Percentiles rank a stretch among this genome's conserved stretches.
Conservation (phyloP, 345 rosid species). For the Luvunga scandens region DNA sequence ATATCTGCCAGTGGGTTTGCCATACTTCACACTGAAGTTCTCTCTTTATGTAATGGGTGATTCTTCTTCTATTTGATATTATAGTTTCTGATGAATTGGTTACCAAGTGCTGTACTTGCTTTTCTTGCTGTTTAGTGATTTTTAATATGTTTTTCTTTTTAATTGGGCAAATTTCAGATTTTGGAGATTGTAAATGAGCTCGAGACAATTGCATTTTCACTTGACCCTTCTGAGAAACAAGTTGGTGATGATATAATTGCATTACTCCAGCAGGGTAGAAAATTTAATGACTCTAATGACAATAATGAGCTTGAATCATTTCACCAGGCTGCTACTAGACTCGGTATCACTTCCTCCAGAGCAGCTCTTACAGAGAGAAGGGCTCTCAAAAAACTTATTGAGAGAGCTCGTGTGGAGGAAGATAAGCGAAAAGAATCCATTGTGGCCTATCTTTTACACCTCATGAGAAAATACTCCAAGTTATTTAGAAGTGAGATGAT, state of each 20-base stretch:
- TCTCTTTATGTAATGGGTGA: neutral
- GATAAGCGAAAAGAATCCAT: constrained; percentile 98
- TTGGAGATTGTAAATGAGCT: constrained; percentile 77
- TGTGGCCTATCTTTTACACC: constrained; percentile 86
- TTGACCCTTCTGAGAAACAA: constrained; percentile 82
- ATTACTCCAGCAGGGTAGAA: constrained; percentile 90
- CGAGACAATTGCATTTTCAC: constrained; percentile 56
- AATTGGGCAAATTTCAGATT: constrained; percentile 48
- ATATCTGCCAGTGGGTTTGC: neutral
- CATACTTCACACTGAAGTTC: neutral
- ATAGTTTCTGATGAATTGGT: neutral
- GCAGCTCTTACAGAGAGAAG: constrained; percentile 91
- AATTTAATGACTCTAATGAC: constrained; percentile 59
- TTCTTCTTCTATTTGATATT: neutral
- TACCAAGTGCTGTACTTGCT: neutral
- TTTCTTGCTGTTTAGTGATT: neutral
- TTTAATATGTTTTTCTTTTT: neutral
- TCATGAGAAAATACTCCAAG: constrained; percentile 94
- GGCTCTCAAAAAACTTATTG: constrained; percentile 87
- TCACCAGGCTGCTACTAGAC: constrained; percentile 74
- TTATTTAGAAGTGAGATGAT: constrained; percentile 74
- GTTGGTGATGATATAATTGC: constrained; percentile 84
- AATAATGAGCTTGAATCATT: constrained; percentile 78
- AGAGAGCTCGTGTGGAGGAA: constrained; percentile 90
- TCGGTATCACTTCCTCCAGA: constrained; percentile 83